Conservation (phyloP, 2,329 filamentous ascomycete genomes). For the Dactylellina sp. region DNA sequence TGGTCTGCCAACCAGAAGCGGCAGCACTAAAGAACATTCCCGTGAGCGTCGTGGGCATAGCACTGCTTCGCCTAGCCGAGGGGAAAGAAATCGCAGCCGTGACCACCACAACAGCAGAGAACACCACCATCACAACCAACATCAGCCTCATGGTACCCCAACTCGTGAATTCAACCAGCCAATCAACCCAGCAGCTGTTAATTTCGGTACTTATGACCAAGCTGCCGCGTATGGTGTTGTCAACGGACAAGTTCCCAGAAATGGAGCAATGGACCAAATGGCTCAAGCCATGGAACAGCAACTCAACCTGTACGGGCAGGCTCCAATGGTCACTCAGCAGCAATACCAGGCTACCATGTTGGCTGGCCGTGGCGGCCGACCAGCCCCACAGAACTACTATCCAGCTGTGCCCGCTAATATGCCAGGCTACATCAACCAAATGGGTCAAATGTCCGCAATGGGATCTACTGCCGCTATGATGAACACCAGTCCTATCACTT, state of each 20-base stretch:
- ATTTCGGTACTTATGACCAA: conserved; percentile 58
- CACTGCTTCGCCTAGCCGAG: conserved; percentile 58
- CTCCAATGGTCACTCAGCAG: conserved; percentile 45
- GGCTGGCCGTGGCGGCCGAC: conserved; percentile 40
- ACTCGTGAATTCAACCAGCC: conserved; percentile 54
- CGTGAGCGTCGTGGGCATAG: conserved; percentile 56
- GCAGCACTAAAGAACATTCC: conserved; percentile 59
- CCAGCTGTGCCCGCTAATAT: conserved; percentile 49
- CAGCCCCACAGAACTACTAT: conserved; percentile 47
- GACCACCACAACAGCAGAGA: conserved; percentile 56
- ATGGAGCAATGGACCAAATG: conserved; percentile 58
- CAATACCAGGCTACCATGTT: conserved; percentile 57
- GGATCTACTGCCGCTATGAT: conserved; percentile 52
- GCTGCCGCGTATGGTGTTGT: conserved; percentile 52
- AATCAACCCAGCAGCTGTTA: conserved; percentile 51
- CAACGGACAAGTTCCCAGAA: conserved; percentile 58
- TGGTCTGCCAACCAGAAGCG: conserved; percentile 78
- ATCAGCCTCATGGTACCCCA: conserved; percentile 53
- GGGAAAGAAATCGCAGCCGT: conserved; percentile 58
- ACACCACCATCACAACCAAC: conserved; percentile 56
- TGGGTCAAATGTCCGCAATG: conserved; percentile 54
- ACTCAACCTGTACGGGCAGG: conserved; percentile 56
- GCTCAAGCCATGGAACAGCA: conserved; percentile 58
- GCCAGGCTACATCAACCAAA: conserved; percentile 47
- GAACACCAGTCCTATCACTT: conserved; percentile 58